Evolutionary conservation across 164 flowering plant genomes (phyloP), one percentile per base, ranked within the genome.

Genomic region (Vitis cinerea): DNA sequence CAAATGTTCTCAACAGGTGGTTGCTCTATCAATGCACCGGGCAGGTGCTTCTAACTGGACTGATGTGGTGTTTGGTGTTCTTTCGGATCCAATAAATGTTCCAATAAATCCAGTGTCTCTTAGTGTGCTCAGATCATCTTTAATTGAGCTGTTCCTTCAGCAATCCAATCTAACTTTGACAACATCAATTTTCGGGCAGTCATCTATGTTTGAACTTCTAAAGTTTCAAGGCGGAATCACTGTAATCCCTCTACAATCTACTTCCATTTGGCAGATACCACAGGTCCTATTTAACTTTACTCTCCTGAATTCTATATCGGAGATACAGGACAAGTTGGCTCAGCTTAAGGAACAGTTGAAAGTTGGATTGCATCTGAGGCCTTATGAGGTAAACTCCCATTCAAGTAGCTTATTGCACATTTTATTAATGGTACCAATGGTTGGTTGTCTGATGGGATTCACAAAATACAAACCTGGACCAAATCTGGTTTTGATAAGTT

Each of bases 221-320:
- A 85, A 86, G 75, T 87, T 86, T 74, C 87, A 84, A 4, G 93
- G 88, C 58, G 94, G 92, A n/a, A 72, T 92, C 50, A 84, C 89
- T 64, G 82, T 92, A 64, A 75, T 84, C 14, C 92, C 85, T 13
- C 13, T 64, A 52, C 82, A 75, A 67, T 70, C 78, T 71, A 72
- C 73, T 74, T 72, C 85, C 55, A 69, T 83, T 57, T 77, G 77
- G 83, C 75, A 74, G 80, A 69, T 72, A n/a, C 83, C 80, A 9
- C 86, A 88, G 68, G 64, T 80, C 48, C 81, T 90, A 14, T 86
- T 92, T 75, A 90, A 87, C 63, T 92, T 92, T 76, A 86, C 90
- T 31, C 87, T 92, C 58, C 61, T 85, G 68, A 85, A 89, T 72
- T 83, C 92, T 8, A 75, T 88, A 66, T 71, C 82, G 57, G 87